Evolutionary conservation across 73 alveolate genomes (phyloP).

Genomic region (Blepharisma stoltei): DNA sequence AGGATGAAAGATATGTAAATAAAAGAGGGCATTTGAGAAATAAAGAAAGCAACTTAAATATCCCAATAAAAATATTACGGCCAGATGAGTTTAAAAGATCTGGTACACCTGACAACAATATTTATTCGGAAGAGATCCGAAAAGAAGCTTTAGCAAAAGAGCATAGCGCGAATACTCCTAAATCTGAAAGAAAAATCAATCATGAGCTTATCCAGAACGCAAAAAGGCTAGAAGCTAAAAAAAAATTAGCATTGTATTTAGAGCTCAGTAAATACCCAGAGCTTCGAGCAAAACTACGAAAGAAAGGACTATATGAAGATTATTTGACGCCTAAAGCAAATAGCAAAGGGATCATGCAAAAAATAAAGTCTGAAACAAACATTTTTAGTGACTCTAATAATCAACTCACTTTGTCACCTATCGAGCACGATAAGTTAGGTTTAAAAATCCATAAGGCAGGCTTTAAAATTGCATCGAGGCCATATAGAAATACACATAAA

Average conservation of each 20-base stretch:
- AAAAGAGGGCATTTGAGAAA: slow-evolving; percentile 13
- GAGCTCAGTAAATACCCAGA: slow-evolving; percentile 19
- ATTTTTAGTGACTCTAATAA: too few relatives aligned
- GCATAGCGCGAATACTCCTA: not conserved
- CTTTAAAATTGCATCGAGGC: too few relatives aligned
- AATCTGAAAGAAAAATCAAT: not conserved
- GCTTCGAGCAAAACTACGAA: not conserved
- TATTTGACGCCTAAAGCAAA: too few relatives aligned
- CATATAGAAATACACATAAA: too few relatives aligned
- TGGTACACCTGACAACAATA: not conserved
- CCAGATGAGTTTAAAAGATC: too few relatives aligned
- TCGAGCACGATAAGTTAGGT: too few relatives aligned
- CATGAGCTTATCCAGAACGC: too few relatives aligned
- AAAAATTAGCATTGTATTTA: not conserved
- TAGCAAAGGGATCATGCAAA: too few relatives aligned
- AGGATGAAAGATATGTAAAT: not conserved
- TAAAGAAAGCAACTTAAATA: slow-evolving; percentile 1
- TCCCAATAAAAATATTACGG: not conserved
- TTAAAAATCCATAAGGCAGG: too few relatives aligned
- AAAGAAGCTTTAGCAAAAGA: not conserved
- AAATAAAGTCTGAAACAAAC: too few relatives aligned
- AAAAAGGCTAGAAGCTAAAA: not conserved
- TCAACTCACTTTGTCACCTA: too few relatives aligned
- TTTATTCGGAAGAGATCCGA: not conserved
- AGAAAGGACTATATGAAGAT: not conserved